phyloP scores from a whole-genome alignment of 129 eudicot species.

The Artemisia annua region DNA sequence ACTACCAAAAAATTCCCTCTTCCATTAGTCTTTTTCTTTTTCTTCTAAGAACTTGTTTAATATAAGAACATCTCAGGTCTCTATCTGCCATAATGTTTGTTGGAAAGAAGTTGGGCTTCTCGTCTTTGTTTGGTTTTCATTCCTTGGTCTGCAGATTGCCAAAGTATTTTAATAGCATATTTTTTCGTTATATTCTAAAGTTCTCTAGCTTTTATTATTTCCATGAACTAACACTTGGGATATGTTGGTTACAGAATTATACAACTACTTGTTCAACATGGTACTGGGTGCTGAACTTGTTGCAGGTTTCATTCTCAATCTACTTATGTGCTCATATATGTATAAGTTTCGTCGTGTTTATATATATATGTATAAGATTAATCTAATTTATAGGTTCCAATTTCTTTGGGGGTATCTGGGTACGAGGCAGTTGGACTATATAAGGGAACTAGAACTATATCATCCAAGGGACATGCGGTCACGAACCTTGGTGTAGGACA shows the following conservation, averaged over 20 bases:
- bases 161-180: constrained; percentile 45
- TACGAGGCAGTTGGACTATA: constrained; percentile 72
- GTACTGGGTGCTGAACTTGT: constrained; percentile 86
- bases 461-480: constrained; percentile 61
- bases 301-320: constrained; percentile 51
- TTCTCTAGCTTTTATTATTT: constrained; percentile 1
- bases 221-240: constrained; percentile 14
- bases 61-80: constrained; percentile 44
- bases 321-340: background rate
- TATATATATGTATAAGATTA: too few species aligned
- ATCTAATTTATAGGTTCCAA: constrained; percentile 33
- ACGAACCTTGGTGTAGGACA: constrained; percentile 57
- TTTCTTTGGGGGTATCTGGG: constrained; percentile 73
- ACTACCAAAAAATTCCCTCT: too few species aligned
- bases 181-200: background rate
- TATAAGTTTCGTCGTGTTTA: background rate
- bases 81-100: constrained; percentile 66
- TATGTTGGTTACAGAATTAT: constrained; percentile 56
- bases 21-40: too few species aligned
- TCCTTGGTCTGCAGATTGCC: constrained; percentile 68
- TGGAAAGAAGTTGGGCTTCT: constrained; percentile 97
- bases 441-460: constrained; percentile 63
- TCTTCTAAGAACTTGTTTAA: background rate
- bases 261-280: constrained; percentile 60
- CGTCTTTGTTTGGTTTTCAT: constrained; percentile 77